Base-by-base conservation (phyloP, 495 filamentous ascomycete species). In the Tirmania nivea region DNA sequence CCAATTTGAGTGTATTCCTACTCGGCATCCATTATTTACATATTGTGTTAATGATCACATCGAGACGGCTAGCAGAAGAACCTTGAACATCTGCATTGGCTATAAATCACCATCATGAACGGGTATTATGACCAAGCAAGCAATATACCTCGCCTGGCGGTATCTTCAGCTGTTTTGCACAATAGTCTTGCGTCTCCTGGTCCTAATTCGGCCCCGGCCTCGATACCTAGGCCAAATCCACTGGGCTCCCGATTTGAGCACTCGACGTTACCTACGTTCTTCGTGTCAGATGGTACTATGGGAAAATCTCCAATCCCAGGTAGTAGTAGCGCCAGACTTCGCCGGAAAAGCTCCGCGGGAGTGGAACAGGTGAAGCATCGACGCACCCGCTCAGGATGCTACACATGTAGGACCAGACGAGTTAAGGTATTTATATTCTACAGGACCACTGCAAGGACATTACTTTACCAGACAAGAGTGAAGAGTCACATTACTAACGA, bases 331-430 rank as follows among this genome's bases (percentile, higher is more conserved):
- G 25, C 72, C 50, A 68, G 76, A 62, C 74, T 70, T 60, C 69
- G 76, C 56, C 69, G 76, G 54, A 77, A 76, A 55, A 74, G 74
- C 12, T 66, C 71, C n/a, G 68, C 74, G 6, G 75, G 77, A 14
- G 65, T 73, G 14, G 88, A 94, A 53, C 80, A 84, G 59, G 83
- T 93, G 59, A 97, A 95, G 65, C 89, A 95, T 62, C 82, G 88
- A 50, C 79, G 90, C 56, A 95, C 90, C 48, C 74, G 90, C 57
- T 94, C 84, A 54, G 90, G 90, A 35, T 97, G 90, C 69, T 94
- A 83, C 67, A 97, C 90, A 12, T 97, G 90, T 65, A 77, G 90
- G 60, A 77, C 78, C 55, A 76, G 90, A 48, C 74, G 90, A 58
- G 86, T 97, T 54, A 97, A 97, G 78, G 84, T 85, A 73, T 56